Conservation (phyloP, 768 basidiomycete genomes). For the Auricularia cornea region DNA sequence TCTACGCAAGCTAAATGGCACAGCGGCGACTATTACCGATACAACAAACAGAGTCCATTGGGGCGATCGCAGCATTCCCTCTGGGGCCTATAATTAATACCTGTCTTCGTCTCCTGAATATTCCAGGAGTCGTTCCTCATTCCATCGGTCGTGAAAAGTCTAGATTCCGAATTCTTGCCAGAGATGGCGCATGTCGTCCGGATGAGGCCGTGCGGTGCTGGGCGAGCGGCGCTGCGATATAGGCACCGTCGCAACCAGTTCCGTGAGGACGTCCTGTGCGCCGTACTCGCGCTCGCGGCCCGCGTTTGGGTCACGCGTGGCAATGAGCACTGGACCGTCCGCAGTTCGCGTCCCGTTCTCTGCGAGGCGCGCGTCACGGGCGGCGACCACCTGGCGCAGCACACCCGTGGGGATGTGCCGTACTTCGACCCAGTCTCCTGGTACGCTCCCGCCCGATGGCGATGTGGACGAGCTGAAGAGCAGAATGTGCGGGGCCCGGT, state of each 20-base stretch:
- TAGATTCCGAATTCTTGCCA: neutral
- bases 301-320: constrained; percentile 41
- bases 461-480: constrained; percentile 43
- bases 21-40: no score
- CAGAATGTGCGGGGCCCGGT: constrained; percentile 55
- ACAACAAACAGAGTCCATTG: no score
- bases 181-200: neutral
- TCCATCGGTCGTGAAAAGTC: neutral
- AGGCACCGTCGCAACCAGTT: constrained; percentile 63
- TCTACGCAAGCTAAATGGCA: no score
- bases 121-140: no score
- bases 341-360: constrained; percentile 33
- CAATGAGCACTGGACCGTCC: constrained; percentile 49
- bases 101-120: no score
- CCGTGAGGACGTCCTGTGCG: constrained; percentile 53
- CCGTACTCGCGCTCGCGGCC: constrained; percentile 47
- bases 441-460: neutral
- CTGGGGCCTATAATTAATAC: no score
- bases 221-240: constrained; percentile 24
- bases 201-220: constrained; percentile 13
- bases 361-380: constrained; percentile 56
- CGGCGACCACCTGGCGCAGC: constrained; percentile 81
- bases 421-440: constrained; percentile 59
- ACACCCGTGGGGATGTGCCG: constrained; percentile 54
- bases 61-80: no score